Percentiles rank a stretch among this genome's conserved stretches.
Evolutionary conservation across 148 eudicot species (phyloP).

Genomic region (Rhododendron kiyosumense): DNA sequence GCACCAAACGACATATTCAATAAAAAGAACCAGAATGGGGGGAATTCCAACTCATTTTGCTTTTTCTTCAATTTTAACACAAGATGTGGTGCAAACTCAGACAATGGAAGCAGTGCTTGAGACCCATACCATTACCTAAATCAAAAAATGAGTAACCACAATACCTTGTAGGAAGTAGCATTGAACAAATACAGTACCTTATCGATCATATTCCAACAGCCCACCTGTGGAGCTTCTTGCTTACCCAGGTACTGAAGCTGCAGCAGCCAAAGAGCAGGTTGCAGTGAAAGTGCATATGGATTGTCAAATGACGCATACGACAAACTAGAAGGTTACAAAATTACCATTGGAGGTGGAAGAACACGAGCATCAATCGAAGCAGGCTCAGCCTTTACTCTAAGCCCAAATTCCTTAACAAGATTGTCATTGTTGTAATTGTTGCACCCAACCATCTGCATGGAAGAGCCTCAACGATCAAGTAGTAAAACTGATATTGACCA

Average conservation of each 20-base stretch:
- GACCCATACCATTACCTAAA: background rate
- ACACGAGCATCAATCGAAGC: constrained; percentile 67
- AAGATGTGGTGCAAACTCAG: background rate
- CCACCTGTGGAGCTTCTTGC: constrained; percentile 50
- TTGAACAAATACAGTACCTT: constrained; percentile 35
- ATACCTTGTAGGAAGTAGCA: background rate
- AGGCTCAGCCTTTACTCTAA: constrained; percentile 33
- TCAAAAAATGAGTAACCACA: background rate
- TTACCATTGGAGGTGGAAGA: constrained; percentile 74
- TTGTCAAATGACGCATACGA: background rate
- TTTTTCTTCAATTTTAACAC: background rate
- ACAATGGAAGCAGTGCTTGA: background rate
- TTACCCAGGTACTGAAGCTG: constrained; percentile 65
- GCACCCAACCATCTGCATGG: constrained; percentile 43
- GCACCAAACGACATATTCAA: background rate
- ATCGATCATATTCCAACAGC: constrained; percentile 86
- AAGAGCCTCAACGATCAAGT: background rate
- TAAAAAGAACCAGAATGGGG: background rate
- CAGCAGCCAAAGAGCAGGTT: background rate
- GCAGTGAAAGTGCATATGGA: background rate
- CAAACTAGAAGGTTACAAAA: background rate
- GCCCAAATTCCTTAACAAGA: constrained; percentile 61
- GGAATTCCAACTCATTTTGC: background rate
- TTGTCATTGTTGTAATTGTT: constrained; percentile 37
- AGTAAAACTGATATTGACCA: background rate